Conservation (phyloP, 2,329 filamentous ascomycete species). For the Xylogone sp. region DNA sequence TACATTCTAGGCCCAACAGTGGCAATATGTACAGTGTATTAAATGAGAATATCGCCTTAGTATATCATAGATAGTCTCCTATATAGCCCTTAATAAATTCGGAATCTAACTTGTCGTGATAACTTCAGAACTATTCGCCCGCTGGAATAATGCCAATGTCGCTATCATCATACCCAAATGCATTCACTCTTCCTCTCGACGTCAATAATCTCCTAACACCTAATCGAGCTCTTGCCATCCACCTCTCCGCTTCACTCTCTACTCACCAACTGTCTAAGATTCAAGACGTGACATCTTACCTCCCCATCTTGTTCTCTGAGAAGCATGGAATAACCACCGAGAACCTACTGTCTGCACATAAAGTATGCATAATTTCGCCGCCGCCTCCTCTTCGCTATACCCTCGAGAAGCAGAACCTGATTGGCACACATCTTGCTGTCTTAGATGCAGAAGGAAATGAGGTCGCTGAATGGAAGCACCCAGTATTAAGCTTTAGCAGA, state of each 20-base stretch:
- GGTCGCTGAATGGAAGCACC: conserved; percentile 4
- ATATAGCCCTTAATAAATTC: too few relatives aligned
- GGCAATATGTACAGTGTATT: too few relatives aligned
- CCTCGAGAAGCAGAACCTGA: conserved; percentile 5
- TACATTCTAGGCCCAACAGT: too few relatives aligned
- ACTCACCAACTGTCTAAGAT: conserved; percentile 7
- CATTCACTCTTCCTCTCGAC: too few relatives aligned
- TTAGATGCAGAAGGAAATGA: conserved; percentile 8
- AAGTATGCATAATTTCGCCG: conserved; percentile 3
- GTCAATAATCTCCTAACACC: not conserved
- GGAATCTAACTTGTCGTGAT: too few relatives aligned
- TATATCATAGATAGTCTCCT: too few relatives aligned
- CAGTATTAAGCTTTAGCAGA: conserved; percentile 1
- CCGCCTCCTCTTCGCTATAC: conserved; percentile 4
- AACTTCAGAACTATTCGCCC: too few relatives aligned
- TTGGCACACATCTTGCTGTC: conserved; percentile 7
- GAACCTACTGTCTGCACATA: conserved; percentile 6
- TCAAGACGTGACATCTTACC: conserved; percentile 5
- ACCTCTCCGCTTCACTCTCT: conserved; percentile 3
- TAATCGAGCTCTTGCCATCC: conserved; percentile 7
- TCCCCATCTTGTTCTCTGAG: conserved; percentile 2
- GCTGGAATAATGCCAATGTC: too few relatives aligned
- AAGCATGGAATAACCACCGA: conserved; percentile 5
- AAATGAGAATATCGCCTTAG: too few relatives aligned
- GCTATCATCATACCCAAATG: too few relatives aligned